These are phyloP conservation scores for Piromyces finnis DNA, from an alignment of 192 early-diverging fungal species.

Conservation along the genomic window DNA sequence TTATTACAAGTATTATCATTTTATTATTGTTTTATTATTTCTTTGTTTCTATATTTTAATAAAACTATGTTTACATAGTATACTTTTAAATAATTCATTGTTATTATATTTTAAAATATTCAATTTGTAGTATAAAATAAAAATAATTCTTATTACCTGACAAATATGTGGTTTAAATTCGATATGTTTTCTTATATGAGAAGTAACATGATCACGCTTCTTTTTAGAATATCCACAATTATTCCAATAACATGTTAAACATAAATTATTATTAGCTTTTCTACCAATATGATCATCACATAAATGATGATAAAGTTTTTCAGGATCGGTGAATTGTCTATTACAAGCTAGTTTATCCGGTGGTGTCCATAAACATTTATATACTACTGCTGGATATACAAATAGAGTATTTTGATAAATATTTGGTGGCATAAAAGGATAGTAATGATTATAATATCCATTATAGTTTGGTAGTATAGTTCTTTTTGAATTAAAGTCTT, in stretches of 20 bases:
- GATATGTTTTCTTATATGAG: constrained; percentile 85
- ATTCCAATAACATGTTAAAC: constrained; percentile 76
- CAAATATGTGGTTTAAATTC: constrained; percentile 80
- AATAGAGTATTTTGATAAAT: background rate
- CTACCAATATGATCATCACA: constrained; percentile 79
- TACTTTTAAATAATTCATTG: no score
- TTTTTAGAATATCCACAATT: constrained; percentile 43
- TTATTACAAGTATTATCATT: no score
- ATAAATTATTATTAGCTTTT: constrained; percentile 71
- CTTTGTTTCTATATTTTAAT: no score
- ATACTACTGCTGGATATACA: background rate
- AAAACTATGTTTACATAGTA: no score
- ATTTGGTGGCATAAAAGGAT: background rate
- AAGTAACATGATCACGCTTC: constrained; percentile 96
- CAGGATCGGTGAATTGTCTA: constrained; percentile 47
- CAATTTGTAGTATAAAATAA: no score
- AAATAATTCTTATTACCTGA: constrained; percentile 32
- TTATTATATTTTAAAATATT: no score
- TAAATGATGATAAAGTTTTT: constrained; percentile 71
- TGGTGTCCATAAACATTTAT: background rate
- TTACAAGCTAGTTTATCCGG: background rate
- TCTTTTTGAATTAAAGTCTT: background rate
- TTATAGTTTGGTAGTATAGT: background rate
- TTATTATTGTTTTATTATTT: no score
- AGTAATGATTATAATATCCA: background rate